Conservation (phyloP, 306 rosid species). For the Fragaria nilgerrensis region DNA sequence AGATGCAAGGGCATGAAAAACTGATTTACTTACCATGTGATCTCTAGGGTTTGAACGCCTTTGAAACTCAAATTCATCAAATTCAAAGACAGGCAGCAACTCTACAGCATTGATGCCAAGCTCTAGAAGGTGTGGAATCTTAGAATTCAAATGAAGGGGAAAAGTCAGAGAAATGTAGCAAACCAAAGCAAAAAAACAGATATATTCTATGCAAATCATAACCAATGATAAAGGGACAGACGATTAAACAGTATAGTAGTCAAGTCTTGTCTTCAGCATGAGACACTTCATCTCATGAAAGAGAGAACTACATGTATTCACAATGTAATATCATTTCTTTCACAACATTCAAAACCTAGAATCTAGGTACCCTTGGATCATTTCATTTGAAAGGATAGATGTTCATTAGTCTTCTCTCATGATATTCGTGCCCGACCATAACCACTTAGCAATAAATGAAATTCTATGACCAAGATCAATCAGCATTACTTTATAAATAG, state of each 20-base stretch:
- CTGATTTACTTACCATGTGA: slow-evolving; percentile 66
- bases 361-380: not conserved
- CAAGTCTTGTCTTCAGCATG: not conserved
- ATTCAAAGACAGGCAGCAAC: slow-evolving; percentile 84
- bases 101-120: slow-evolving; percentile 96
- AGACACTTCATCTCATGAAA: not conserved
- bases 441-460: not conserved
- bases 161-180: slow-evolving; percentile 11
- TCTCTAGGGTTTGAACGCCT: slow-evolving; percentile 87
- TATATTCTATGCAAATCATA: not conserved
- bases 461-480: not conserved
- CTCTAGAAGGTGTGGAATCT: slow-evolving; percentile 96
- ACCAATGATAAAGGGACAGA: not conserved
- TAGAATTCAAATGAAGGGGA: slow-evolving; percentile 22
- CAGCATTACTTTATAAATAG: not conserved
- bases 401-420: not conserved
- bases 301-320: not conserved
- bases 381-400: not conserved
- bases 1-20: not conserved
- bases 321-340: not conserved
- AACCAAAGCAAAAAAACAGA: not conserved
- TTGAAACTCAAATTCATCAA: slow-evolving; percentile 90
- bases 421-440: not conserved
- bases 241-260: not conserved
- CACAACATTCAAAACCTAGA: not conserved